These are phyloP conservation scores for Sclerotinia minor DNA, from an alignment of 2,329 filamentous ascomycete genomes.

Conservation along the genomic window DNA sequence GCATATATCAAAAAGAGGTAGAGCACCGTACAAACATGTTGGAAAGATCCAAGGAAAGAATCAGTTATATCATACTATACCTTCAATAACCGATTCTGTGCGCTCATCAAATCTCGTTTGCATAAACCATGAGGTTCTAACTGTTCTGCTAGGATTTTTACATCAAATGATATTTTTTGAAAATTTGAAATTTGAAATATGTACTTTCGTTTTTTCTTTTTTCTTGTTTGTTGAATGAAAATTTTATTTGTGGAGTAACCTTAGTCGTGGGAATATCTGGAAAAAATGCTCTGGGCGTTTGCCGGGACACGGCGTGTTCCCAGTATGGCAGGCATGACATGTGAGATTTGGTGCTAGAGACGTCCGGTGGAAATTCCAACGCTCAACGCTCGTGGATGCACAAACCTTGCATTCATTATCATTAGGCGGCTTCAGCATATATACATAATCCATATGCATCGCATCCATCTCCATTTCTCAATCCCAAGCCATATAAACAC, in stretches of 20 bases:
- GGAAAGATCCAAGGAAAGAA: too few species aligned
- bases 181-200: too few species aligned
- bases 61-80: not conserved
- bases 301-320: not conserved
- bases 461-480: not conserved
- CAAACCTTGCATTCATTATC: not conserved
- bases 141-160: not conserved
- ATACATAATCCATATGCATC: not conserved
- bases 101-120: not conserved
- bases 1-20: too few species aligned
- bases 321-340: not conserved
- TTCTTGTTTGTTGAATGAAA: not conserved
- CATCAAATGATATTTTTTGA: not conserved
- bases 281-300: too few species aligned
- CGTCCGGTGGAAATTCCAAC: not conserved
- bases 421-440: not conserved
- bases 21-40: too few species aligned
- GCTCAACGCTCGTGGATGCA: too few species aligned
- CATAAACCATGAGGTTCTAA: not conserved
- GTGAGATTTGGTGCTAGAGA: not conserved
- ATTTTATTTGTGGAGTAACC: constrained; percentile 17
- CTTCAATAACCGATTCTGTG: constrained; percentile 1
- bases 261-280: too few species aligned
- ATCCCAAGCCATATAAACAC: not conserved
- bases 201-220: not conserved